A percentile compares a stretch with the other conserved stretches of the same genome.
Evolutionary conservation across 2,329 filamentous ascomycete species (phyloP).

Genomic region (Nannizziopsis barbatae): DNA sequence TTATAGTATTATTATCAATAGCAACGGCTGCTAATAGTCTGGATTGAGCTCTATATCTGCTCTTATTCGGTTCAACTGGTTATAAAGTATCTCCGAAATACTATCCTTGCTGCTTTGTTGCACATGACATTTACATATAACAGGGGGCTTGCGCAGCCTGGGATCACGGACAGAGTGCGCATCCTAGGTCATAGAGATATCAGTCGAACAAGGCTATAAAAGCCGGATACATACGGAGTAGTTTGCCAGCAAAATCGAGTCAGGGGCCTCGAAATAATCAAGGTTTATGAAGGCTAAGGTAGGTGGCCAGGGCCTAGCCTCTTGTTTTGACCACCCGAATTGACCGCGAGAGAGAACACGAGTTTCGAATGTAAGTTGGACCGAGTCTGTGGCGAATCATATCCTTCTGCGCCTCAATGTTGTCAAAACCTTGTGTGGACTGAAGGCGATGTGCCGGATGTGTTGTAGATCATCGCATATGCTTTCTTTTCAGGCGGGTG

Average conservation of each 20-base stretch:
- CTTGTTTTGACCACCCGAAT: neutral
- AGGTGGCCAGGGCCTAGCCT: neutral
- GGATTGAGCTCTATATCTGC: neutral
- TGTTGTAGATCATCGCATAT: constrained; percentile 9
- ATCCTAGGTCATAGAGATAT: constrained; percentile 4
- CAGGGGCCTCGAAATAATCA: neutral
- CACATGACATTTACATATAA: constrained; percentile 7
- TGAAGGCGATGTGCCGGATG: constrained; percentile 7
- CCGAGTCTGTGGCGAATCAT: constrained; percentile 4
- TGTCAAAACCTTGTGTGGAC: constrained; percentile 4
- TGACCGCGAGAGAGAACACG: neutral
- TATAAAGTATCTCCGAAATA: constrained; percentile 5
- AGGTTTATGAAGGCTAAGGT: neutral
- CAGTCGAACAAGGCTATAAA: neutral
- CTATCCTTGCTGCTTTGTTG: neutral
- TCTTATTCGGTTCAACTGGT: constrained; percentile 6
- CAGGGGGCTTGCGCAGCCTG: neutral
- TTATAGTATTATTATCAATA: too few species aligned
- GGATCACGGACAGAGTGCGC: constrained; percentile 2
- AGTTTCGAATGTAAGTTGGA: too few species aligned
- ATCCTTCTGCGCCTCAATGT: neutral
- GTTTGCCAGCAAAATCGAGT: constrained; percentile 1
- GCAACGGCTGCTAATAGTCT: too few species aligned
- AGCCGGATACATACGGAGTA: neutral
- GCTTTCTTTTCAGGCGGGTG: constrained; percentile 7